These are phyloP conservation scores for Boechera retrofracta DNA, from an alignment of 345 rosid genomes.

Conservation along the genomic window DNA sequence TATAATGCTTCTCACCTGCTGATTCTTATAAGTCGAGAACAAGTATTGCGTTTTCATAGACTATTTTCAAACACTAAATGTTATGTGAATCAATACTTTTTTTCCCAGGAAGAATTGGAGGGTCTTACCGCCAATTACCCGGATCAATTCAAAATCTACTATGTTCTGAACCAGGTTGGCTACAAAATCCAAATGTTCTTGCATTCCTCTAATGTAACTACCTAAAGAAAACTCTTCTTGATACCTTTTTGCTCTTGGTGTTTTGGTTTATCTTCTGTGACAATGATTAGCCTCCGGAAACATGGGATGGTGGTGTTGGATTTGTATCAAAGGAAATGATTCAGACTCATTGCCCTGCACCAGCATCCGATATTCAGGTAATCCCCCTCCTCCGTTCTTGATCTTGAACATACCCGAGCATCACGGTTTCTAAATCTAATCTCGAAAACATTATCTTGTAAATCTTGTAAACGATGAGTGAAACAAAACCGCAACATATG, in stretches of 20 bases:
- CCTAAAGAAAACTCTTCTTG: background rate
- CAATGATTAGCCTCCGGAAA: constrained; percentile 78
- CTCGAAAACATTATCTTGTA: background rate
- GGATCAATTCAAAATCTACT: constrained; percentile 70
- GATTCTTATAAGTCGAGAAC: background rate
- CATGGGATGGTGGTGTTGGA: constrained; percentile 91
- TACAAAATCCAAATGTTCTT: background rate
- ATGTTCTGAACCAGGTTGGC: constrained; percentile 90
- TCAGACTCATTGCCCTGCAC: constrained; percentile 78
- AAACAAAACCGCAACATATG: background rate
- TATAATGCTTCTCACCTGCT: constrained; percentile 40
- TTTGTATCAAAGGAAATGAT: constrained; percentile 93
- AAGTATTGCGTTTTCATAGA: background rate
- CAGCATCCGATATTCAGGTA: constrained; percentile 76
- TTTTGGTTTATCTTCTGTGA: background rate
- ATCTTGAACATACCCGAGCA: background rate
- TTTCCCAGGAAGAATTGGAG: constrained; percentile 83
- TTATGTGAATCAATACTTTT: background rate
- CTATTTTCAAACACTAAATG: background rate
- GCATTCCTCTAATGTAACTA: background rate
- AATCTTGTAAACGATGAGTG: background rate
- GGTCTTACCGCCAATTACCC: constrained; percentile 68
- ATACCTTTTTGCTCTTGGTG: background rate
- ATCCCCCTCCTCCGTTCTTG: background rate
- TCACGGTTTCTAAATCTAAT: background rate